Percentiles rank a stretch among this genome's conserved stretches.
phyloP scores from a whole-genome alignment of 805 yeast genomes.

The Citeromyces matritensis region DNA sequence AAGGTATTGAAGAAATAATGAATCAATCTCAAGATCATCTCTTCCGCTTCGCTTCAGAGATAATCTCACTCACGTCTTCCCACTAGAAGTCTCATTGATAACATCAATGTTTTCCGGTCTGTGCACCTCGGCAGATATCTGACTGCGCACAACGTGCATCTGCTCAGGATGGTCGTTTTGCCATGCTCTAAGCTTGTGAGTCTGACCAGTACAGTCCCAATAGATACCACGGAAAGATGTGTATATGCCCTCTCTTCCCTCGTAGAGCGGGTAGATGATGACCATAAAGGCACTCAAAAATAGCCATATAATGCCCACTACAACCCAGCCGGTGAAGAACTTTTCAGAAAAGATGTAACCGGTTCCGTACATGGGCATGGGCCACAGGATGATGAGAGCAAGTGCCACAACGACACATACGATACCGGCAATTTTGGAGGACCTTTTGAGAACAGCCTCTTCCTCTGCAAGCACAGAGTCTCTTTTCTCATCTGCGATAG shows the following conservation, averaged over 20 bases:
- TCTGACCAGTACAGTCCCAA: conserved; percentile 76
- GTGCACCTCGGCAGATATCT: conserved; percentile 28
- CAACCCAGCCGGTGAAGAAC: conserved; percentile 85
- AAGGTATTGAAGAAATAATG: too few species aligned
- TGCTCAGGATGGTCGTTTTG: conserved; percentile 61
- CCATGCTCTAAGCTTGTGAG: conserved; percentile 61
- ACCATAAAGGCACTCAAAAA: conserved; percentile 53
- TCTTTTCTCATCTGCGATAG: conserved; percentile 8
- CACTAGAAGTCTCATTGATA: too few species aligned
- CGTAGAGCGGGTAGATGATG: conserved; percentile 53
- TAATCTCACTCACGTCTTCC: too few species aligned
- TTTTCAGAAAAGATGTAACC: conserved; percentile 57
- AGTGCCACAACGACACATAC: conserved; percentile 49
- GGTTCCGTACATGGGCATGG: conserved; percentile 89
- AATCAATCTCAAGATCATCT: too few species aligned
- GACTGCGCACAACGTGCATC: conserved; percentile 59
- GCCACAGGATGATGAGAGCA: conserved; percentile 64
- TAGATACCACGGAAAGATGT: conserved; percentile 62
- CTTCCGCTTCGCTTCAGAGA: too few species aligned
- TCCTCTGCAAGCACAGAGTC: conserved; percentile 26
- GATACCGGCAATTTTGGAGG: conserved; percentile 45
- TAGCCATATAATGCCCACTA: conserved; percentile 70
- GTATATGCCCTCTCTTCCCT: conserved; percentile 55
- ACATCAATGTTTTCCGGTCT: conserved; percentile 10
- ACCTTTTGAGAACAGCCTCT: conserved; percentile 29